Evolutionary conservation across 805 yeast genomes (phyloP), one percentile per base, ranked within the genome.

Genomic region (Lachancea meyersii): DNA sequence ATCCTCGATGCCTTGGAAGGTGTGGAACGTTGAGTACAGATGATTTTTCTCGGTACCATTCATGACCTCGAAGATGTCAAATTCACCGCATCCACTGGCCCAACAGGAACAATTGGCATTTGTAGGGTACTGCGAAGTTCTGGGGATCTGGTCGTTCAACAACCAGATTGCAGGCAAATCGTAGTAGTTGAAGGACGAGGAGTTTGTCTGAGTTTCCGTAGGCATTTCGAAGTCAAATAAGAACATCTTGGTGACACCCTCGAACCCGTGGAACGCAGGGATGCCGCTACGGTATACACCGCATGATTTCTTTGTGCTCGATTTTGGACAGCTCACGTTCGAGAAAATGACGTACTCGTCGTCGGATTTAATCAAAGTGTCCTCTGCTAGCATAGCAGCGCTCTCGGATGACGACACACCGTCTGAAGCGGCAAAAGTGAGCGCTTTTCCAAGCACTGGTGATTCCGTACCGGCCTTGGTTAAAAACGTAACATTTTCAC

Each of bases 101-200:
- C 89, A 82, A 55, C 87, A 79, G 5, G 87, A 80, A 61, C 88
- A 82, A 57, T 76, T 77, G 28, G 67, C 65, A 50, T 76, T 77
- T 4, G 64, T 46, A 34, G 64, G 78, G 57, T 81, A 82, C 62
- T 82, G 88, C 3, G 88, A 67, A 16, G 88, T 82, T 69, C 89
- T 73, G 49, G 87, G 82, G 45, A 82, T 80, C 51, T 77, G 73
- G 23, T 86, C 82, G 51, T 82, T 82, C 55, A 82, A 67, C 47
- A 82, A 67, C 89, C 89, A 82, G 51, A 81, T 81, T 17, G 86
- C 88, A 8, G 89, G 86, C 79, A 81, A 65, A 60, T 83, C 74
- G 55, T 71, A 81, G 37, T 48, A 53, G 9, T 48, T 52, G 44
- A 54, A 46, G 4, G 65, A 48, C 9, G 67, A 51, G 42, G 67